Evolutionary conservation across 177 flowering plant genomes (phyloP).

Genomic region (Vitis hybrid): DNA sequence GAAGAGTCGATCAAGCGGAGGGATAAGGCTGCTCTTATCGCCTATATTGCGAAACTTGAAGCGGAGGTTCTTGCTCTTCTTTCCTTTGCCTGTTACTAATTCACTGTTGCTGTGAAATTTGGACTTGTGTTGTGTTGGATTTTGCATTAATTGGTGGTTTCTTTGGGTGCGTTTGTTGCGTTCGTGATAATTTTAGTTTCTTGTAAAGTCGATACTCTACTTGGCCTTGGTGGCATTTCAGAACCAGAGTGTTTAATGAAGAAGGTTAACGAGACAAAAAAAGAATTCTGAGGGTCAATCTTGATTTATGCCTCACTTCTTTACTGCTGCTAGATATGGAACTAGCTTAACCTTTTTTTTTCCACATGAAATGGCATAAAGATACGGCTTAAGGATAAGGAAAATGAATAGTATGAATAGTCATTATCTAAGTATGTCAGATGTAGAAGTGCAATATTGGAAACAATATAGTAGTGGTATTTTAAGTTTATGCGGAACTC

Average conservation of each 20-base stretch:
- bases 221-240: too few species aligned
- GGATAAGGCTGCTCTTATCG: constrained; percentile 81
- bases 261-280: too few species aligned
- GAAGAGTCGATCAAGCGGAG: constrained; percentile 71
- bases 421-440: too few species aligned
- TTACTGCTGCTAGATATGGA: too few species aligned
- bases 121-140: neutral
- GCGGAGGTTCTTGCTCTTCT: constrained; percentile 51
- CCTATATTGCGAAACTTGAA: constrained; percentile 78
- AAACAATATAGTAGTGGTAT: too few species aligned
- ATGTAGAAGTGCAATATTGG: too few species aligned
- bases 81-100: neutral
- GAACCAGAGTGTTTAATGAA: too few species aligned
- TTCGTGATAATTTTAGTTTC: neutral
- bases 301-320: neutral
- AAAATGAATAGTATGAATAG: too few species aligned
- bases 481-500: too few species aligned
- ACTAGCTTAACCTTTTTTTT: too few species aligned
- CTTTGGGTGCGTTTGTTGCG: neutral
- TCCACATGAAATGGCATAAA: too few species aligned
- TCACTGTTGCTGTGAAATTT: neutral
- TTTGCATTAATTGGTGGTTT: neutral
- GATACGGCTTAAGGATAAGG: too few species aligned
- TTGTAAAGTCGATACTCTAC: neutral
- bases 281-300: neutral